Evolutionary conservation across 2,329 filamentous ascomycete species (phyloP), one percentile per base, ranked within the genome.

Genomic region (Davidsoniella neocaledoniae): DNA sequence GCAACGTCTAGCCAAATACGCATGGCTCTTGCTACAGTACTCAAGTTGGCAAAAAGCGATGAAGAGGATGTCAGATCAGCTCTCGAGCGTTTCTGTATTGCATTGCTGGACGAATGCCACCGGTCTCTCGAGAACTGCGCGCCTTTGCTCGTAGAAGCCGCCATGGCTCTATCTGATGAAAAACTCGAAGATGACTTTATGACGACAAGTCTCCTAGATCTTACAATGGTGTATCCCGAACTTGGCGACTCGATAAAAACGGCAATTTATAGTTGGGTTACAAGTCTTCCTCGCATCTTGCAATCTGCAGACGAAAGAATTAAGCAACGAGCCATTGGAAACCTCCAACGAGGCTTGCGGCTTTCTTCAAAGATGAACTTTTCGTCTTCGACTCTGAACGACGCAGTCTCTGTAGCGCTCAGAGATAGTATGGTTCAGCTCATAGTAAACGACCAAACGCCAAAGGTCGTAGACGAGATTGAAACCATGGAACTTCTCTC

Each of bases 1-100:
- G 86, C 84, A 6, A 94, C 90, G 2, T 69, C 78, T 2, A 72
- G 74, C 1, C 88, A 96, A 61, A 74, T 96, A 49, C 90, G 88
- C 60, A 72, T 91, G 48, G 88, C 87, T 1, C 67, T 98, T 14
- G 76, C 79, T 4, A 83, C 80, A 37, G 73, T 95, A 16, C 70
- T 91, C 55, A 86, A 81, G 57, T 63, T 95, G 29, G 79, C 84
- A 14, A 76, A 70, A 38, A 81, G 90, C 60, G 74, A 82, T 43
- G 76, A 82, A 33, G 59, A 66, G 3, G 79, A 87, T 47, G 80
- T 96, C 17, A 77, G 76, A 48, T 65, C 69, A 26, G 76, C 81
- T 4, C 68, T 95, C 2, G 70, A 82, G 38, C 71, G 69, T 25
- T 66, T 96, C 1, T 95, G 87, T 59, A 66, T 90, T 16, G 71